phyloP scores from a whole-genome alignment of 2,329 filamentous ascomycete genomes.

The Pseudohalonectria lignicola region DNA sequence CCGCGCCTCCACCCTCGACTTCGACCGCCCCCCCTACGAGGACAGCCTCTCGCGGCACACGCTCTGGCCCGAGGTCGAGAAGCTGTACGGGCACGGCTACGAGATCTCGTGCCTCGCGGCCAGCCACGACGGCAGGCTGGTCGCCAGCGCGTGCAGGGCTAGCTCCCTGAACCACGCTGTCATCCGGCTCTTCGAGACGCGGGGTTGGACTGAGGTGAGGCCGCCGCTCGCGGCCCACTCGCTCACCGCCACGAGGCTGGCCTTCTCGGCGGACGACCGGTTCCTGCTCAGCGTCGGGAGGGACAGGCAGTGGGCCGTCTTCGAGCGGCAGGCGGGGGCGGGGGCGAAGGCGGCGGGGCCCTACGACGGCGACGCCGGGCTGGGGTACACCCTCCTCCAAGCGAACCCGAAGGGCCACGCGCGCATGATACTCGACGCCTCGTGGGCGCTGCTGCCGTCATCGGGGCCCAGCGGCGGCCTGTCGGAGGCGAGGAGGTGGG shows the following conservation, averaged over 20 bases:
- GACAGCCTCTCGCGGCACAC: slow-evolving; percentile 84
- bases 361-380: slow-evolving; percentile 6
- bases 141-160: slow-evolving; percentile 89
- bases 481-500: slow-evolving; percentile 15
- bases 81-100: slow-evolving; percentile 95
- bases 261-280: slow-evolving; percentile 65
- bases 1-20: slow-evolving; percentile 42
- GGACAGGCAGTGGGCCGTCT: slow-evolving; percentile 86
- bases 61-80: slow-evolving; percentile 91
- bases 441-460: slow-evolving; percentile 56
- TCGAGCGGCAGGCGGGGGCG: slow-evolving; percentile 35
- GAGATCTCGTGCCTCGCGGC: slow-evolving; percentile 84
- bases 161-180: slow-evolving; percentile 91
- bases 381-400: slow-evolving; percentile 44
- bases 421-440: slow-evolving; percentile 82
- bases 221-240: slow-evolving; percentile 78
- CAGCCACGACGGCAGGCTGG: slow-evolving; percentile 59
- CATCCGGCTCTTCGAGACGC: slow-evolving; percentile 79
- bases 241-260: slow-evolving; percentile 72
- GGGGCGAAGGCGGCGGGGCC: slow-evolving; percentile 15
- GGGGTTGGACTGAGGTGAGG: slow-evolving; percentile 76
- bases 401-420: slow-evolving; percentile 77
- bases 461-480: too few species aligned
- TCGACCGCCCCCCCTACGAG: slow-evolving; percentile 71
- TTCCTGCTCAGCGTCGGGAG: slow-evolving; percentile 80